Evolutionary conservation across 1,284 basidiomycete genomes (phyloP).

Genomic region (Cryptococcus sp.): DNA sequence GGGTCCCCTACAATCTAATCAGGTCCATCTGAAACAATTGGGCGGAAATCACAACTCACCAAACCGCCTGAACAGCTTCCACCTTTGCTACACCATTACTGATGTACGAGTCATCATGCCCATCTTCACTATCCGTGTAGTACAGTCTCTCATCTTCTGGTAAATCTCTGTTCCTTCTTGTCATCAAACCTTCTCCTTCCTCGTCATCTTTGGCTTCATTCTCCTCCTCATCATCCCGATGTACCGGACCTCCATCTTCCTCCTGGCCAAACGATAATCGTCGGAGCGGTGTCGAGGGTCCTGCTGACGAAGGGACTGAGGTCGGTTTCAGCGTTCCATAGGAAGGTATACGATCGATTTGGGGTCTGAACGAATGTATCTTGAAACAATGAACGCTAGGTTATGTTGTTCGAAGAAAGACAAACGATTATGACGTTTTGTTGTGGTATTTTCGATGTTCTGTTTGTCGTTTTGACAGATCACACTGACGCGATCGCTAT

Average conservation of each 20-base stretch:
- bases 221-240: background rate
- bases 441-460: no score
- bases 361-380: no score
- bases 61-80: constrained; percentile 41
- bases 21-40: constrained; percentile 2
- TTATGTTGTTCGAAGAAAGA: no score
- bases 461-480: no score
- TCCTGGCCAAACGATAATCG: background rate
- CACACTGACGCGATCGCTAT: no score
- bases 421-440: no score
- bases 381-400: no score
- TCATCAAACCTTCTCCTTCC: background rate
- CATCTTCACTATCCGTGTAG: background rate
- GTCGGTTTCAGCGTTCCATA: background rate
- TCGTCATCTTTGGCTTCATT: background rate
- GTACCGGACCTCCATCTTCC: background rate
- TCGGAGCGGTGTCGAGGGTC: background rate
- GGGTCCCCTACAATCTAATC: constrained; percentile 17
- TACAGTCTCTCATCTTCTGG: background rate
- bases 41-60: constrained; percentile 18
- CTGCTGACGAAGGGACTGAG: background rate
- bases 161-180: background rate
- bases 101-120: background rate
- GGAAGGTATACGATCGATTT: background rate
- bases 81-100: constrained; percentile 33